Conservation (phyloP, 2,329 filamentous ascomycete species). For the Sporothrix phasma region DNA sequence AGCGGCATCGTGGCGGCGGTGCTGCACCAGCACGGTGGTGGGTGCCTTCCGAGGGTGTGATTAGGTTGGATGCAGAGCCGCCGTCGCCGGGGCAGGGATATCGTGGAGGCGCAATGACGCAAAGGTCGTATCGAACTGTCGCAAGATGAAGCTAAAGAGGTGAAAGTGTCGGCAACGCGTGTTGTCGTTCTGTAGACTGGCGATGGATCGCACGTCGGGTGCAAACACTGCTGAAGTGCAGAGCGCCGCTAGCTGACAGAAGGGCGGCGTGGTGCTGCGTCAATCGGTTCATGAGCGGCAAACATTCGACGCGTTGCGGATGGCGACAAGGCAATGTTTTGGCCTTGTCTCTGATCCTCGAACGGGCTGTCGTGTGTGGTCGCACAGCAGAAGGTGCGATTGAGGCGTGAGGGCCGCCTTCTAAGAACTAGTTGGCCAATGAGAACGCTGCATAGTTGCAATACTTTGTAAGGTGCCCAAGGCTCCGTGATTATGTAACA, state of each 20-base stretch:
- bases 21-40: not conserved
- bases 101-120: not conserved
- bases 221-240: no score
- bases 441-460: not conserved
- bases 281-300: not conserved
- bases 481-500: no score
- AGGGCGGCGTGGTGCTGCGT: not conserved
- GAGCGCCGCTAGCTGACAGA: not conserved
- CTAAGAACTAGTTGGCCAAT: not conserved
- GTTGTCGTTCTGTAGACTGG: not conserved
- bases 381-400: not conserved
- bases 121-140: no score
- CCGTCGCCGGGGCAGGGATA: not conserved
- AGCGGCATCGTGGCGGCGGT: conserved; percentile 51
- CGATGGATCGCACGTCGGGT: no score
- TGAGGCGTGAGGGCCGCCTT: not conserved
- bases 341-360: not conserved
- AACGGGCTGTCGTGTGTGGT: not conserved
- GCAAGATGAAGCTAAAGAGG: not conserved
- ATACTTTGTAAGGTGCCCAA: not conserved
- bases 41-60: not conserved
- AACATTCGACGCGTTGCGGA: no score
- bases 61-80: not conserved
- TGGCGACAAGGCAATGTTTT: conserved; percentile 1
- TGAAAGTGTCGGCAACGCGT: not conserved